phyloP scores from a whole-genome alignment of 2,329 filamentous ascomycete species.

The Didymella pinodella region DNA sequence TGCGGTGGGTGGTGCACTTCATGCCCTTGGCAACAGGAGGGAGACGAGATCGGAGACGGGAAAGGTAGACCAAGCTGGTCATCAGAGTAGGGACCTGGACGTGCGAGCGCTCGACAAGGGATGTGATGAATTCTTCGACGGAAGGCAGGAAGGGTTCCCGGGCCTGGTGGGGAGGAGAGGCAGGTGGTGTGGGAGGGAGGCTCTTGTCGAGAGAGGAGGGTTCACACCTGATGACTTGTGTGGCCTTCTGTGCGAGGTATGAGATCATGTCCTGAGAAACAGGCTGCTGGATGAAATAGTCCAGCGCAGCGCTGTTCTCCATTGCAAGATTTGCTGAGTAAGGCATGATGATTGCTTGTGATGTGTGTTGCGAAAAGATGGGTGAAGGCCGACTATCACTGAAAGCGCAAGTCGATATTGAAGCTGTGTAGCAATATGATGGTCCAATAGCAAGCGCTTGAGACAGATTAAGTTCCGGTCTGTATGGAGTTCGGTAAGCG shows the following conservation, averaged over 20 bases:
- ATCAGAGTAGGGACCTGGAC: constrained; percentile 97
- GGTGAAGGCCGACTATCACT: constrained; percentile 19
- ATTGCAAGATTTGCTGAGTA: constrained; percentile 53
- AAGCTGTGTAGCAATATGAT: constrained; percentile 28
- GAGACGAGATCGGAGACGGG: constrained; percentile 80
- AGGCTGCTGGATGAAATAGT: constrained; percentile 80
- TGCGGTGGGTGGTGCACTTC: constrained; percentile 94
- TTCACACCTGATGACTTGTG: constrained; percentile 83
- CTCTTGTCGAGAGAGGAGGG: constrained; percentile 55
- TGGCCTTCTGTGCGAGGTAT: constrained; percentile 77
- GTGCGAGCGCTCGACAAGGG: constrained; percentile 89
- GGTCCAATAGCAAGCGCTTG: constrained; percentile 22
- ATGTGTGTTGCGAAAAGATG: constrained; percentile 22
- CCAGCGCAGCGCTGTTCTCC: constrained; percentile 76
- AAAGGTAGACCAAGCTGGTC: constrained; percentile 94
- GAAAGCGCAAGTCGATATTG: constrained; percentile 14
- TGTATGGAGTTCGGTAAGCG: constrained; percentile 46
- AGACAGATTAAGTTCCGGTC: constrained; percentile 42
- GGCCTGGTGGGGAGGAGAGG: constrained; percentile 64
- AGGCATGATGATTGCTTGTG: constrained; percentile 51
- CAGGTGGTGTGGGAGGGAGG: constrained; percentile 66
- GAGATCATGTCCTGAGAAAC: constrained; percentile 79
- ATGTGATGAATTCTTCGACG: constrained; percentile 89
- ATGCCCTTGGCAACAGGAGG: constrained; percentile 96
- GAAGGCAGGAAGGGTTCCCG: constrained; percentile 70